Base-by-base conservation (phyloP, 352 stramenopile genomes). In the Pythium dissotocum region DNA sequence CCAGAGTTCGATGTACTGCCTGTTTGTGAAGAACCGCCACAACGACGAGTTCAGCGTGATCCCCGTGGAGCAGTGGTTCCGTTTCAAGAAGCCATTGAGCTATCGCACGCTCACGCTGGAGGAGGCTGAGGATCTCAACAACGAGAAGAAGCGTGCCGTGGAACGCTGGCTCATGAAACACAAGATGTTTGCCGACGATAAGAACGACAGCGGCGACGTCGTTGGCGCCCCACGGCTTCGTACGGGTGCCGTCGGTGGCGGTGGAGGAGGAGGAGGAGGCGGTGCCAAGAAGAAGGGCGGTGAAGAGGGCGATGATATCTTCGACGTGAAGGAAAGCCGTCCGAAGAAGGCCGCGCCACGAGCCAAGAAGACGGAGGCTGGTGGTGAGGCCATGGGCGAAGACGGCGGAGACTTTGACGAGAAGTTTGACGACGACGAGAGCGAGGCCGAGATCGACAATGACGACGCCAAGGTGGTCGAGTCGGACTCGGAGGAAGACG, bases 161-260 rank as follows among this genome's bases (percentile, higher is more conserved):
- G 87, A 95, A 71, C 85, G 86, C 64, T 94, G 87, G 85, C 80
- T 95, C 58, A 95, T 94, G 86, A 91, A 92, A 73, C 87, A 94
- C 77, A 91, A 90, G 73, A 82, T 94, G 56, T 85, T 87, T 26
- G 78, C 80, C 24, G 86, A 94, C 30, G 85, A 94, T 52, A 90
- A 88, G 70, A 60, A 61, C 26, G 86, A 91, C 30, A 59, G 26
- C 30, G 71, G 68, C 21, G 82, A 90, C 44, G 79, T 86, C 2
- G 81, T 93, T 9, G 87, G 82, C 51, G 83, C 78, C 2, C 82
- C 87, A 5, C 80, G 81, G 21, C 74, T 95, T 28, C 83, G 84
- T 35, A 95, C 86, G 28, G 87, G 87, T 8, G 85, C 86, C 0
- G 56, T 94, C 9, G 73, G 67, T 52, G 72, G 52, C 24, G 58